These are phyloP conservation scores for Albatrellus ellisii DNA, from an alignment of 768 basidiomycete species.

Conservation along the genomic window DNA sequence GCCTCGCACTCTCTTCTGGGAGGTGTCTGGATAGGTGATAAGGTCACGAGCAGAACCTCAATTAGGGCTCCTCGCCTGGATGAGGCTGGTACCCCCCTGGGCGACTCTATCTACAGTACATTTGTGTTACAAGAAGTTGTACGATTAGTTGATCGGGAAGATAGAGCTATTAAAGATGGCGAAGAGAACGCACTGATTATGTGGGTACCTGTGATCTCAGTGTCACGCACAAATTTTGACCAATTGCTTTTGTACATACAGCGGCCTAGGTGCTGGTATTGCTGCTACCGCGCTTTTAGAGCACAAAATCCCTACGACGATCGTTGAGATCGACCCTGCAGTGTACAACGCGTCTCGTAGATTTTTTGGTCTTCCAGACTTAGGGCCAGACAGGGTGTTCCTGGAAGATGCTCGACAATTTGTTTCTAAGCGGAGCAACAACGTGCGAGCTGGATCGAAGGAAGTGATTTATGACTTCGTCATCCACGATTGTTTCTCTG, in stretches of 20 bases:
- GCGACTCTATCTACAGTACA: constrained; percentile 72
- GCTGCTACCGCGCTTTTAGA: constrained; percentile 62
- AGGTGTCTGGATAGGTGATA: constrained; percentile 66
- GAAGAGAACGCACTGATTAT: constrained; percentile 55
- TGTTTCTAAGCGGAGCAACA: constrained; percentile 15
- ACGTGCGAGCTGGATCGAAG: constrained; percentile 16
- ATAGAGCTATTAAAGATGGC: constrained; percentile 21
- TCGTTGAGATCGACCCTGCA: constrained; percentile 89
- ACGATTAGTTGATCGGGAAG: constrained; percentile 47
- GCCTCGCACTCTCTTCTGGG: constrained; percentile 44
- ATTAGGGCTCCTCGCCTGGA: constrained; percentile 29
- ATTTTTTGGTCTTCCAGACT: constrained; percentile 71
- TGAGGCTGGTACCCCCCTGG: constrained; percentile 37
- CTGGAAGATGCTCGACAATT: constrained; percentile 57
- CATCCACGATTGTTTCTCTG: constrained; percentile 90
- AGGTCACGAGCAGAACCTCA: constrained; percentile 21
- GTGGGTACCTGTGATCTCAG: constrained; percentile 22
- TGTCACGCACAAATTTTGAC: neutral
- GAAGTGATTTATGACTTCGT: constrained; percentile 48
- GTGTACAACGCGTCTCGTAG: constrained; percentile 73
- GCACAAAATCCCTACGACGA: constrained; percentile 59
- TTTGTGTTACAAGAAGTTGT: constrained; percentile 84
- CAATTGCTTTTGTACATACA: constrained; percentile 20
- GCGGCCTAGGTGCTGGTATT: constrained; percentile 82
- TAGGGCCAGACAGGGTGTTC: constrained; percentile 45